Evolutionary conservation across 305 asterid genomes (phyloP).

Genomic region (Galium porrigens): DNA sequence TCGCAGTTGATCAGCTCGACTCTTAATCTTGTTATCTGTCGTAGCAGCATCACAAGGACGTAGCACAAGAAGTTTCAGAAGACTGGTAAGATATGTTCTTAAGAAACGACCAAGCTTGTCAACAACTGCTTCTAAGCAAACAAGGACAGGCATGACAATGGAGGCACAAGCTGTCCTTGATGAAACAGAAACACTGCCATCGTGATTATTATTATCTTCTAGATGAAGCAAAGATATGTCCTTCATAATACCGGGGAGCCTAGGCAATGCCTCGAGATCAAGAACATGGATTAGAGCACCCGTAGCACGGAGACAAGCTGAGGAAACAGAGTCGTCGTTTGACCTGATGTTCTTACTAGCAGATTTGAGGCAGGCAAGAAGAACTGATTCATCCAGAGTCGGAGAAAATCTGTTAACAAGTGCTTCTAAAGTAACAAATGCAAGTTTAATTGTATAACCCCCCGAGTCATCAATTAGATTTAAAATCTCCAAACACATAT

Average conservation of each 20-base stretch:
- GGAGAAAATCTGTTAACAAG: conserved; percentile 34
- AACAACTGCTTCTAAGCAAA: conserved; percentile 57
- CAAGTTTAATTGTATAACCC: conserved; percentile 42
- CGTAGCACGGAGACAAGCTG: conserved; percentile 54
- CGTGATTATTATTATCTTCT: conserved; percentile 21
- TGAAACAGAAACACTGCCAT: conserved; percentile 17
- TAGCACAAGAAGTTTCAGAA: conserved; percentile 52
- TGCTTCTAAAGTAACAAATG: conserved; percentile 59
- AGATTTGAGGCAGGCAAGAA: conserved; percentile 52
- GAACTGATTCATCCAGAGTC: conserved; percentile 42
- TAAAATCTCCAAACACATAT: conserved; percentile 45
- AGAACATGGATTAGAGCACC: conserved; percentile 67
- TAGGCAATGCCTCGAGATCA: conserved; percentile 61
- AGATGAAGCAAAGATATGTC: conserved; percentile 22
- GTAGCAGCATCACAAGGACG: conserved; percentile 43
- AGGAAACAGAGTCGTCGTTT: conserved; percentile 43
- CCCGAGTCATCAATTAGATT: conserved; percentile 39
- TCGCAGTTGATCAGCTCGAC: conserved; percentile 54
- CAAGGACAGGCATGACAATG: conserved; percentile 45
- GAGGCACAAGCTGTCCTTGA: conserved; percentile 30
- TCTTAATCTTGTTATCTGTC: conserved; percentile 41
- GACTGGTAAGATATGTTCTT: conserved; percentile 56
- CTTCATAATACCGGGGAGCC: conserved; percentile 63
- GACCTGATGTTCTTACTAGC: conserved; percentile 47
- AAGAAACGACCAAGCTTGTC: conserved; percentile 68